Conservation (phyloP, 1,139 yeast genomes). For the Ogataea hybrid region DNA sequence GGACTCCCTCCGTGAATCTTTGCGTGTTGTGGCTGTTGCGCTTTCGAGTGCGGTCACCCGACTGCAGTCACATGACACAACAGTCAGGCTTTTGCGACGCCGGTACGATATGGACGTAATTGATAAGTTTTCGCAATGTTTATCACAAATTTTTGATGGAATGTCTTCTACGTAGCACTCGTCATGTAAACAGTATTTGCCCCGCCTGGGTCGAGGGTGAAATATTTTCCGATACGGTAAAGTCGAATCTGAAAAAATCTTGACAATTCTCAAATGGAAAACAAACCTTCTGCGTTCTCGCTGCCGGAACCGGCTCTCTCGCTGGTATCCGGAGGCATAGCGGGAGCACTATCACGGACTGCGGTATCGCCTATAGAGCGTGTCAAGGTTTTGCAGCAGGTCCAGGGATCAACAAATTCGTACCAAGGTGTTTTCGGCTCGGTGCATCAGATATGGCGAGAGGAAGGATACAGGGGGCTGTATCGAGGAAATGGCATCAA, state of each 20-base stretch:
- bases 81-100: not conserved
- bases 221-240: not conserved
- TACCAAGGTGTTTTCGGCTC: constrained; percentile 77
- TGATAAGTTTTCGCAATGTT: not conserved
- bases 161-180: not conserved
- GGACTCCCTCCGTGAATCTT: too few relatives aligned
- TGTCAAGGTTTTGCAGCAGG: constrained; percentile 86
- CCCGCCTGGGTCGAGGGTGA: not conserved
- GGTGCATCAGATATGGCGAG: constrained; percentile 73
- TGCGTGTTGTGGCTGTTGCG: too few relatives aligned
- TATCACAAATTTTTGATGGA: too few relatives aligned
- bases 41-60: not conserved
- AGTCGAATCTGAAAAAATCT: not conserved
- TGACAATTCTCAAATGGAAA: constrained; percentile 1
- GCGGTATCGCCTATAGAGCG: constrained; percentile 95
- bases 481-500: constrained; percentile 90
- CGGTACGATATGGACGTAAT: not conserved
- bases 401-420: constrained; percentile 54
- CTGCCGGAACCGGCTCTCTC: constrained; percentile 39
- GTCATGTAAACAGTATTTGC: constrained; percentile 35
- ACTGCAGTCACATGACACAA: not conserved
- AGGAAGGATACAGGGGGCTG: constrained; percentile 87
- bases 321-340: constrained; percentile 72
- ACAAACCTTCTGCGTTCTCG: not conserved
- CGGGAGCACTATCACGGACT: constrained; percentile 92